Evolutionary conservation across 2,329 filamentous ascomycete genomes (phyloP), one percentile per base, ranked within the genome.

Genomic region (Fusarium bactridioides): DNA sequence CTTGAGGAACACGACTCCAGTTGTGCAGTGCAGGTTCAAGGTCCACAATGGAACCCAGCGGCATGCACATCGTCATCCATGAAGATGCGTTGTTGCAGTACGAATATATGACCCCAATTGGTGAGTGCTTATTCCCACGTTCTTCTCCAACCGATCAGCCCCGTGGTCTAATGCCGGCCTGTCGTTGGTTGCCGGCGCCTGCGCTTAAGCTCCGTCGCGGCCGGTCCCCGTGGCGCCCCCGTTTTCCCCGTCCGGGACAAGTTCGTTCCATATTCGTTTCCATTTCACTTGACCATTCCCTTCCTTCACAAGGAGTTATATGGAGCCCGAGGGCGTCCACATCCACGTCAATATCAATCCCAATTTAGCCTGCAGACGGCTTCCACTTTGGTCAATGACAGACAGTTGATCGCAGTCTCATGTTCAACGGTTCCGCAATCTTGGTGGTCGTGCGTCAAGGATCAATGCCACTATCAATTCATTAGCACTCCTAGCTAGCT

Each of bases 41-140:
- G 59, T 58, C 69, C 60, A 79, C 74, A 75, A 84, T 84, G 83
- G 83, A 83, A 76, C 77, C 78, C 72, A 76, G 78, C 77, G 76
- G 76, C 77, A 82, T 83, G 83, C 84, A 83, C 79, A 83, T 16
- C 31, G 31, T 33, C 31, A 33, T 81, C 82, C 84, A 82, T 82
- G 83, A 79, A 79, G 82, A 83, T 81, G 82, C 81, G 74, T 81
- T 82, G 69, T 84, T 83, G 70, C 77, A 78, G 72, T 77, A 78
- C 64, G 79, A 82, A 70, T 87, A 84, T 81, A 83, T 89, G 74
- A 83, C 82, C 76, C 87, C 87, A 80, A 87, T 89, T 81, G 87
- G 87, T 89, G 81, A 86, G 87, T 82, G 76, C 67, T 74, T 76
- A 75, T 75, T 80, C 78, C 74, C 72, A 74, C 69, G 68, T 72